A percentile compares a stretch with the other conserved stretches of the same genome.
Conservation (phyloP, 1,284 basidiomycete species). For the Trichosporon faecale region DNA sequence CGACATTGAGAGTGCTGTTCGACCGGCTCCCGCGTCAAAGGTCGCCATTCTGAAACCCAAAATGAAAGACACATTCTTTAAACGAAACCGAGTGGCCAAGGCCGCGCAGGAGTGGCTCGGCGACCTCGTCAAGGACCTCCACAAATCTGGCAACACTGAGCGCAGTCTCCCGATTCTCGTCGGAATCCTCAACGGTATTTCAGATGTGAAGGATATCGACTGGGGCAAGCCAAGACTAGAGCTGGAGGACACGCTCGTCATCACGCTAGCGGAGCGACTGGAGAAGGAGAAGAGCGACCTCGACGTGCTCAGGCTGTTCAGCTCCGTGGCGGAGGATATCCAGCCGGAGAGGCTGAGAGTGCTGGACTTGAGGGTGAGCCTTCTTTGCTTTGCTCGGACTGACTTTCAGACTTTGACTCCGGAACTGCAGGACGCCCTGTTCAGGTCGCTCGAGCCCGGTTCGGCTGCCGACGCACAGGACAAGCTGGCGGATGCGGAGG, state of each 20-base stretch:
- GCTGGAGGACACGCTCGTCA: slow-evolving; percentile 35
- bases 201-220: slow-evolving; percentile 25
- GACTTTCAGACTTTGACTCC: slow-evolving; percentile 11
- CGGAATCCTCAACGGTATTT: slow-evolving; percentile 30
- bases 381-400: neutral
- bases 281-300: slow-evolving; percentile 13
- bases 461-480: neutral
- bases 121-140: slow-evolving; percentile 9
- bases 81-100: slow-evolving; percentile 20
- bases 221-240: slow-evolving; percentile 30
- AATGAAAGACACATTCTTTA: slow-evolving; percentile 20
- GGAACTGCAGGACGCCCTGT: slow-evolving; percentile 15
- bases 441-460: slow-evolving; percentile 12
- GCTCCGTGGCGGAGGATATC: slow-evolving; percentile 22
- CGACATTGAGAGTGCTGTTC: slow-evolving; percentile 15
- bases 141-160: slow-evolving; percentile 5
- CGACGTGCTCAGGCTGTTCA: slow-evolving; percentile 21
- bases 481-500: slow-evolving; percentile 8
- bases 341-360: slow-evolving; percentile 23
- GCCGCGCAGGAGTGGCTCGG: slow-evolving; percentile 19
- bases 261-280: slow-evolving; percentile 21
- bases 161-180: slow-evolving; percentile 14
- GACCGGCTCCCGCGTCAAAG: slow-evolving; percentile 9
- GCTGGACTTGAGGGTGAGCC: slow-evolving; percentile 28
- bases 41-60: slow-evolving; percentile 14